Base-by-base conservation (phyloP, 202 grass and related monocot genomes). In the Panicum virgatum region DNA sequence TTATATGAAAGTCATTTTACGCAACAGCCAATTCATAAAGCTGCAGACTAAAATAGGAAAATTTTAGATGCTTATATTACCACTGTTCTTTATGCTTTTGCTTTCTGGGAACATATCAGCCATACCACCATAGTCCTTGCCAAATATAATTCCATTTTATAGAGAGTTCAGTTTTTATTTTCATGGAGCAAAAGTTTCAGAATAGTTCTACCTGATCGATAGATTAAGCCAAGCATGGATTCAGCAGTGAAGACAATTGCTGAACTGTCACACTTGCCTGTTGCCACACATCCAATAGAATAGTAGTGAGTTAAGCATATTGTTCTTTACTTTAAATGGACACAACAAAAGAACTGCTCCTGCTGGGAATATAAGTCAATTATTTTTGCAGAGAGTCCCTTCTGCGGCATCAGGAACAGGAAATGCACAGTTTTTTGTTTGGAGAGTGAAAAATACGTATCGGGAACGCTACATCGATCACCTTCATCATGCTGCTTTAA, bases 401-500 rank as follows among this genome's bases (percentile, higher is more conserved):
- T 81, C 81, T 42, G 61, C 66, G 30, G 25, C 15, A 67, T n/a
- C n/a, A n/a, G 84, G 80, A 85, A 44, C 83, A 18, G 91, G 84
- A 32, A 72, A 82, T 15, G 20, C 82, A 75, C 62, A 77, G 52
- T 75, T 86, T 64, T 97, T 82, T 84, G 82, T 94, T 76, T 97
- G 94, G 94, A 89, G 82, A 79, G 61, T 82, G 56, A 97, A 90
- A 76, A 81, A 70, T 75, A 78, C 84, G 43, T 79, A 86, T 72
- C 88, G 65, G 83, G 77, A 92, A 62, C 79, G 86, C 36, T 80
- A 92, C 44, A 63, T 91, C 9, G 82, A 94, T 79, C 65, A 94
- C 81, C 84, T 92, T 48, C 93, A 89, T 36, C 92, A 94, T 88
- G 79, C 90, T 75, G 88, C 92, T 79, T 89, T 94, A 44, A 97